Conservation (phyloP, 148 eudicot genomes). For the Pharnaceum exiguum region DNA sequence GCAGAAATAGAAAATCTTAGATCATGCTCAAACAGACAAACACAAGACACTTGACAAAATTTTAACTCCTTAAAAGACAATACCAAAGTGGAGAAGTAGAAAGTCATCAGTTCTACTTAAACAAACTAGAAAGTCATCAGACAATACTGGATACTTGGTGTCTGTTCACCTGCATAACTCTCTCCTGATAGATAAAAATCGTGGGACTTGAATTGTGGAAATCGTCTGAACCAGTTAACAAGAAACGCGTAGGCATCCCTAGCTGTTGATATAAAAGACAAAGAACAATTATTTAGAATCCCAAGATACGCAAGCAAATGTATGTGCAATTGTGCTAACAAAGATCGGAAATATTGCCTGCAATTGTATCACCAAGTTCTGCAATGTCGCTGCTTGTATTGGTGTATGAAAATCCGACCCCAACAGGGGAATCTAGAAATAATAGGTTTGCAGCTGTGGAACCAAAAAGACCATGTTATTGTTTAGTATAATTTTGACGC, state of each 20-base stretch:
- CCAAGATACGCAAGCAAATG: background rate
- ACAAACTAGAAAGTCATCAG: background rate
- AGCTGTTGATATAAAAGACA: conserved; percentile 34
- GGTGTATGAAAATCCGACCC: conserved; percentile 88
- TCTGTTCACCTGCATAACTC: conserved; percentile 74
- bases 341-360: conserved; percentile 30
- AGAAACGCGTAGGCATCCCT: conserved; percentile 63
- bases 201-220: conserved; percentile 75
- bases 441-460: conserved; percentile 63
- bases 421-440: conserved; percentile 80
- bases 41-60: too few species aligned
- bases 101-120: too few species aligned
- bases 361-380: conserved; percentile 62
- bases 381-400: conserved; percentile 56
- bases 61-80: too few species aligned
- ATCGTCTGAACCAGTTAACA: conserved; percentile 73
- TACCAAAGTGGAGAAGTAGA: too few species aligned
- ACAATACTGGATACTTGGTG: background rate
- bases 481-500: too few species aligned
- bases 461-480: background rate
- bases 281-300: background rate
- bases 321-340: background rate
- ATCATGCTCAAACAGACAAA: background rate
- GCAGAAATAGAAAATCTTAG: background rate
- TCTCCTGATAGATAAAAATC: conserved; percentile 88